Evolutionary conservation across 306 rosid species (phyloP), one percentile per base, ranked within the genome.

Genomic region (Quercus robur): DNA sequence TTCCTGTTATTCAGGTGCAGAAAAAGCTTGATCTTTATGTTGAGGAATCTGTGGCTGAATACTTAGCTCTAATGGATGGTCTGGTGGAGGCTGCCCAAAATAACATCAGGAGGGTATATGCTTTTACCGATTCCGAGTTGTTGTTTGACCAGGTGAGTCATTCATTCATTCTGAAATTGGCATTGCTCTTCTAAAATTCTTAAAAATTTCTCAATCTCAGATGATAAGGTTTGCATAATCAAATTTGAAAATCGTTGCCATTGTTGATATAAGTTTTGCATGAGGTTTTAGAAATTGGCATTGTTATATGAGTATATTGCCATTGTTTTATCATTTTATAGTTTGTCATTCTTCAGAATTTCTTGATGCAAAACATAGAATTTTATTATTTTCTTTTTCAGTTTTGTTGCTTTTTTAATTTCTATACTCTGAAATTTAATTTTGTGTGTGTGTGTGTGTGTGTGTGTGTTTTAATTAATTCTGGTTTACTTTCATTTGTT

Each of bases 61-160:
- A 89, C 84, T 88, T 94, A 77, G 97, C 99, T 56, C 89, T 94
- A 70, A 80, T 94, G 87, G 97, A 93, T 84, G 99, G 97, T 21
- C 79, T 94, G 77, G 49, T 81, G 55, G 97, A 92, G 88, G 97
- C 94, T 79, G 7, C 61, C 64, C 85, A 74, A 85, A 87, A 84
- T 75, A 86, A 88, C 61, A 69, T 94, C 70, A 85, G 85, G 28
- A 69, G 81, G 54, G 89, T 94, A 63, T 87, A 75, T 70, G 97
- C 99, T 38, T 94, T 93, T 75, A 93, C 99, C 1, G 93, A 93
- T 84, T 94, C 97, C 46, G 87, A 89, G 81, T 81, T 83, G 85
- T 85, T 94, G 76, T 82, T 73, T 35, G 84, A 87, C 77, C 94
- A 94, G 97, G 99, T 88, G 77, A 75, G 81, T 75, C 23, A 55